Percentiles rank a stretch among this genome's conserved stretches.
These are phyloP conservation scores for Botrytis squamosa DNA, from an alignment of 2,329 filamentous ascomycete species.

Conservation along the genomic window DNA sequence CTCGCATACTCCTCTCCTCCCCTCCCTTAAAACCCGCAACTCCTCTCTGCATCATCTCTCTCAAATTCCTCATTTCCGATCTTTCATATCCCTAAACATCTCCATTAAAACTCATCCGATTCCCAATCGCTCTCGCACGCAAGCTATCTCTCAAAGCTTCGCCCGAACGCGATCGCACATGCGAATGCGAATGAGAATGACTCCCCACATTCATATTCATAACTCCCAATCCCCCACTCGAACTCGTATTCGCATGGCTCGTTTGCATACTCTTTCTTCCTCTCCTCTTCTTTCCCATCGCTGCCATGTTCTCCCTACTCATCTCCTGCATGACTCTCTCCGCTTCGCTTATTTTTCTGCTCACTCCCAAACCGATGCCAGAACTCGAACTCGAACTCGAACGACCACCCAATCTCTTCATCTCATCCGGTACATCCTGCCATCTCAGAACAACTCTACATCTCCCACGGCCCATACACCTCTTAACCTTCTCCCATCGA, in stretches of 20 bases:
- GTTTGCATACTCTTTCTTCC: neutral
- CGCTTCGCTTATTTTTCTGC: neutral
- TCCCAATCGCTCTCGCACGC: neutral
- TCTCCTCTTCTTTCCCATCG: neutral
- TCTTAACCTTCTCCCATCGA: constrained; percentile 28
- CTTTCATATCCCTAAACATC: no score
- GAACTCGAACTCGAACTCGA: neutral
- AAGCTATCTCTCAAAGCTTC: neutral
- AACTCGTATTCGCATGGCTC: neutral
- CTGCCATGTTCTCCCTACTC: neutral
- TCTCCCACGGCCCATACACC: constrained; percentile 31
- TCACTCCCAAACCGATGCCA: neutral
- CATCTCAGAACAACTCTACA: constrained; percentile 32
- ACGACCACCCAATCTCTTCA: neutral
- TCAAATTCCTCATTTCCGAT: no score
- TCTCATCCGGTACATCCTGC: constrained; percentile 16
- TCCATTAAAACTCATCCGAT: neutral
- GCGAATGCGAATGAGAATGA: neutral
- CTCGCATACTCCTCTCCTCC: no score
- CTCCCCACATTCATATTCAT: neutral
- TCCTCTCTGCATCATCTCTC: neutral
- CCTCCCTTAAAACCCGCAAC: neutral
- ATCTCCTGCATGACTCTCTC: neutral
- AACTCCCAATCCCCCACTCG: neutral
- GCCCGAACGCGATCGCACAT: neutral